A percentile compares a stretch with the other conserved stretches of the same genome.
Evolutionary conservation across 306 rosid species (phyloP).

Genomic region (Gleditsia sinensis): DNA sequence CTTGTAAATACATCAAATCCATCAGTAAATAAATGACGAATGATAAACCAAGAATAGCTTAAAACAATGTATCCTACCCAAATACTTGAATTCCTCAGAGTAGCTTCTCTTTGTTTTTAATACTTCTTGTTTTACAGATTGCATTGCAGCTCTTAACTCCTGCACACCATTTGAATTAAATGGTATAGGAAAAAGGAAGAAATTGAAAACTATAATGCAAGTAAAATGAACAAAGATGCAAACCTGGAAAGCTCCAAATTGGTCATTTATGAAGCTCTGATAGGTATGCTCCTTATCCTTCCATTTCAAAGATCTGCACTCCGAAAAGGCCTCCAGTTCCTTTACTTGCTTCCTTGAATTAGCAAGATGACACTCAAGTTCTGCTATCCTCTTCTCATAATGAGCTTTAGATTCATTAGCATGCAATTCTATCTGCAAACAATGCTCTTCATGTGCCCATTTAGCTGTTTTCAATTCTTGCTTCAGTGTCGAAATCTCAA

Average conservation of each 20-base stretch:
- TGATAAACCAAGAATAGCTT: slow-evolving; percentile 6
- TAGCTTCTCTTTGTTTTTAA: slow-evolving; percentile 65
- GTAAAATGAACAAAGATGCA: slow-evolving; percentile 30
- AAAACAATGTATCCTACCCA: slow-evolving; percentile 55
- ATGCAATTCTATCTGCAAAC: slow-evolving; percentile 58
- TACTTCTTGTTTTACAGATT: slow-evolving; percentile 67
- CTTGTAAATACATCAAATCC: slow-evolving; percentile 21
- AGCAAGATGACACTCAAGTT: slow-evolving; percentile 55
- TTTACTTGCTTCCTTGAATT: slow-evolving; percentile 68
- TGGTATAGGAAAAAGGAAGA: slow-evolving; percentile 25
- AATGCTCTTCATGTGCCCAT: slow-evolving; percentile 60
- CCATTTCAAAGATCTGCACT: slow-evolving; percentile 78
- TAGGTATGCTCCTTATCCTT: slow-evolving; percentile 73
- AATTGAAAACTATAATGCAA: slow-evolving; percentile 20
- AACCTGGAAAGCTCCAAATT: slow-evolving; percentile 75
- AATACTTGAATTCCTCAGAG: slow-evolving; percentile 67
- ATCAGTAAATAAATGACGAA: not conserved
- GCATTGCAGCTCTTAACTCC: slow-evolving; percentile 70
- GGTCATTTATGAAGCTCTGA: slow-evolving; percentile 54
- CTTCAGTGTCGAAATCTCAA: slow-evolving; percentile 63
- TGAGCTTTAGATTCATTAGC: slow-evolving; percentile 67
- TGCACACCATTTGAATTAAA: slow-evolving; percentile 38
- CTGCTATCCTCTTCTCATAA: slow-evolving; percentile 60
- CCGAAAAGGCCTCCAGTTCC: slow-evolving; percentile 74
- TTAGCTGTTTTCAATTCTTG: slow-evolving; percentile 64